Evolutionary conservation across 2,329 filamentous ascomycete genomes (phyloP), one percentile per base, ranked within the genome.

Genomic region (Colletotrichum brevisporum): DNA sequence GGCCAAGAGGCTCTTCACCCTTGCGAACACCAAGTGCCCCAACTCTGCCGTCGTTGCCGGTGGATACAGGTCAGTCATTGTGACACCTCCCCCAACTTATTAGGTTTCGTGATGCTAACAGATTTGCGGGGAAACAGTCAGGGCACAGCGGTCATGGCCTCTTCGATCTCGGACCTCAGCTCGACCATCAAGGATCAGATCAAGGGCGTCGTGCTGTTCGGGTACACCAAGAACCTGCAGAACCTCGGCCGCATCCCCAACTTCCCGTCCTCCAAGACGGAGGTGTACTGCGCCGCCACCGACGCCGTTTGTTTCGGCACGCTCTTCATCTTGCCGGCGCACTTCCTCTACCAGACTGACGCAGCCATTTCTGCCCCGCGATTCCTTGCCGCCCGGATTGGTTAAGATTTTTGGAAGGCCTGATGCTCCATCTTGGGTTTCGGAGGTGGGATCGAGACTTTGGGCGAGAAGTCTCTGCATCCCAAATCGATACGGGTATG

Each of bases 221-320:
- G 82, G 0, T 83, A 83, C 69, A 83, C 82, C 62, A 79, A 83
- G 76, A 83, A 84, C 73, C 70, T 76, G 55, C 82, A 83, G 73
- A 81, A 83, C 71, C 55, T 62, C 3, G 80, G 82, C 45, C 64
- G 74, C 51, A 83, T 84, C 27, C 78, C 78, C 51, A 78, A 78
- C 70, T 84, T 78, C 70, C 78, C 80, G 0, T 61, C 63, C 0
- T 74, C 76, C 48, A 75, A 78, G 45, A 78, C 78, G 27, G 72
- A 77, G 66, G 76, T 83, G n/a, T 83, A 76, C 72, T 84, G 82
- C 72, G 77, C 77, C 15, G 1, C 26, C 2, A 73, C 73, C 1
- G 82, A 84, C 26, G 71, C 76, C 2, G 79, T 82, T 24, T 82
- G 81, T 73, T 70, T 31, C 6, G 82, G 82, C 10, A 77, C 77